A percentile compares a stretch with the other conserved stretches of the same genome.
Conservation (phyloP, 192 early-diverging fungal genomes). For the Gaertneriomyces semiglobifer region DNA sequence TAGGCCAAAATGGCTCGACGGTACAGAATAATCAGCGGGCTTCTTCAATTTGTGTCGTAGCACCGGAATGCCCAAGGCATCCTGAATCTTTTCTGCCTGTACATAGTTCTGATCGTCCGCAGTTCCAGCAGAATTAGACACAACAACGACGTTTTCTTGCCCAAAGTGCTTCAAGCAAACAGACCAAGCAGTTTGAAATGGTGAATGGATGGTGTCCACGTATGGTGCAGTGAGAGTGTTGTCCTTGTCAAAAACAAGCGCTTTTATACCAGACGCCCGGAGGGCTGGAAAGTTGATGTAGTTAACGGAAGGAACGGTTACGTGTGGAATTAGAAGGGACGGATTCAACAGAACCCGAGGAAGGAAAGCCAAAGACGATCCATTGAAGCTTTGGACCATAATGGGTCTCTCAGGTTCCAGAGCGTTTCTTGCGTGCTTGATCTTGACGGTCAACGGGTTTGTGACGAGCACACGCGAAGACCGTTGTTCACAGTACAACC, state of each 20-base stretch:
- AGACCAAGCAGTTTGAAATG: constrained; percentile 69
- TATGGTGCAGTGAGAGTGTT: constrained; percentile 93
- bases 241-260: constrained; percentile 94
- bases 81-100: constrained; percentile 44
- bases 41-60: constrained; percentile 49
- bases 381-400: constrained; percentile 71
- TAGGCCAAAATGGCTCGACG: no score
- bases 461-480: no score
- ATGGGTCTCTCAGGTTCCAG: no score
- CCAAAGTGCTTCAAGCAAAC: constrained; percentile 63
- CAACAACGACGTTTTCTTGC: constrained; percentile 63
- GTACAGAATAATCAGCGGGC: neutral
- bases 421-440: no score
- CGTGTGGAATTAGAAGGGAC: constrained; percentile 68
- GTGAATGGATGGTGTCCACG: constrained; percentile 58
- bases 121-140: constrained; percentile 91
- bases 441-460: no score
- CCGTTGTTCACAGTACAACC: no score
- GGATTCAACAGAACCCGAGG: constrained; percentile 59
- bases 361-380: constrained; percentile 55
- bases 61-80: constrained; percentile 53
- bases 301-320: constrained; percentile 65
- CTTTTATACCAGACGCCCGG: constrained; percentile 57
- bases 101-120: constrained; percentile 58
- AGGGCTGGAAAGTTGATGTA: constrained; percentile 62